phyloP scores from a whole-genome alignment of 2,329 filamentous ascomycete genomes.

The Pseudocercospora ulei region DNA sequence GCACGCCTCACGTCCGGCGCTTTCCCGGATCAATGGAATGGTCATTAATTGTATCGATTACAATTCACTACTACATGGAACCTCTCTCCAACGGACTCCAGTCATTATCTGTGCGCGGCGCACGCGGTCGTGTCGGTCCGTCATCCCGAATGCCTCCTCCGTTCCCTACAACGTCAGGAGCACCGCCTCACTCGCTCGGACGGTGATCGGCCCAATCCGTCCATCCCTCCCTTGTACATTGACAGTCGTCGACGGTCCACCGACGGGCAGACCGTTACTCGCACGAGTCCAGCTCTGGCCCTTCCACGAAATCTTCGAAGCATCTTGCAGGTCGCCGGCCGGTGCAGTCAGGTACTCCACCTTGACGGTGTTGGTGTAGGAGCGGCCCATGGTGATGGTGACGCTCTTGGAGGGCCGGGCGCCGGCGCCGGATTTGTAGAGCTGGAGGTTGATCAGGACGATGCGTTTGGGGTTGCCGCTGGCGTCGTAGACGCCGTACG shows the following conservation, averaged over 20 bases:
- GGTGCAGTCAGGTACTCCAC: constrained; percentile 15
- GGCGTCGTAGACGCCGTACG: constrained; percentile 15
- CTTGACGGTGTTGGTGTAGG: constrained; percentile 8
- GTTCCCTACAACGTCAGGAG: constrained; percentile 13
- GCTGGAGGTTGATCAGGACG: constrained; percentile 17
- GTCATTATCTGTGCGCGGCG: no score
- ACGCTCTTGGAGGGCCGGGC: constrained; percentile 13
- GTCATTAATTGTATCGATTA: no score
- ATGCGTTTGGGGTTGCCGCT: constrained; percentile 9
- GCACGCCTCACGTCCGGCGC: no score
- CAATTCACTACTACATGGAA: no score
- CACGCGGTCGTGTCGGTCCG: no score
- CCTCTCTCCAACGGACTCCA: no score
- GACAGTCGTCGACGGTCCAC: constrained; percentile 6
- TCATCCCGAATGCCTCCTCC: no score
- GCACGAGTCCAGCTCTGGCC: constrained; percentile 13
- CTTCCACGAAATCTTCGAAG: constrained; percentile 19
- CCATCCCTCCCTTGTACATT: constrained; percentile 3
- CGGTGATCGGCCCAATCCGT: constrained; percentile 1
- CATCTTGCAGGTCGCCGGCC: constrained; percentile 12
- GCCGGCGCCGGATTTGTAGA: constrained; percentile 6
- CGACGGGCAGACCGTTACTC: constrained; percentile 13
- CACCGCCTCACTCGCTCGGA: constrained; percentile 13
- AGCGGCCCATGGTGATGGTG: constrained; percentile 7
- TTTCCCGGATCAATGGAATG: no score